Evolutionary conservation across 768 basidiomycete species (phyloP).

Genomic region (Boletellus emodensis): DNA sequence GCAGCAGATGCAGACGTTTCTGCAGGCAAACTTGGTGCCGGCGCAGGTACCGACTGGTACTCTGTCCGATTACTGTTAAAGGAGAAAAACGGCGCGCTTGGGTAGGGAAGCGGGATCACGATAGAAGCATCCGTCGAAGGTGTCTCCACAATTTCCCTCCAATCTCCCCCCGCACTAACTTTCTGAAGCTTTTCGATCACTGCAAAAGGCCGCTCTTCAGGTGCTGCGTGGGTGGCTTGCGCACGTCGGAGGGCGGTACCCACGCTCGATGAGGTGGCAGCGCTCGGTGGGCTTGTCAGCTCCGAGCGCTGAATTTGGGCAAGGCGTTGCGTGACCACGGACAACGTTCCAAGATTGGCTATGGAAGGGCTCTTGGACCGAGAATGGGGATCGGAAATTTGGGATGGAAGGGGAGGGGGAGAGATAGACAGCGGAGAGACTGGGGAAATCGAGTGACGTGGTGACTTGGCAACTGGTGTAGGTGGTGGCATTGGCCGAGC

Average conservation of each 20-base stretch:
- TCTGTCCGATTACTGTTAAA: slow-evolving; percentile 13
- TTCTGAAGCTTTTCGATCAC: slow-evolving; percentile 24
- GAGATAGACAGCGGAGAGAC: slow-evolving; percentile 14
- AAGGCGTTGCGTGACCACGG: slow-evolving; percentile 64
- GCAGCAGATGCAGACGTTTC: neutral
- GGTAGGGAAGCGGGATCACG: slow-evolving; percentile 21
- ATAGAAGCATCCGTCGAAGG: slow-evolving; percentile 23
- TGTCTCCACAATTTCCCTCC: slow-evolving; percentile 4
- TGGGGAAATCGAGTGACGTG: slow-evolving; percentile 14
- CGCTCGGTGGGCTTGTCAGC: slow-evolving; percentile 18
- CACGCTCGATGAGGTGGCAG: slow-evolving; percentile 19
- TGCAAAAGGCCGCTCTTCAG: slow-evolving; percentile 17
- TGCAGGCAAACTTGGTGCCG: slow-evolving; percentile 10
- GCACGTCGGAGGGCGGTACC: slow-evolving; percentile 24
- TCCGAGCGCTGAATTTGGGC: slow-evolving; percentile 49
- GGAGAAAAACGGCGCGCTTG: slow-evolving; percentile 11
- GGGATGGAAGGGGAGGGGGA: slow-evolving; percentile 25
- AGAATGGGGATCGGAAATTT: slow-evolving; percentile 21
- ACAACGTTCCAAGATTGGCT: slow-evolving; percentile 53
- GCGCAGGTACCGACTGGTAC: neutral
- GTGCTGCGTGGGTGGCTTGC: slow-evolving; percentile 12
- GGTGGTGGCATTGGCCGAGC: slow-evolving; percentile 15
- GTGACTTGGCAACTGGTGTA: slow-evolving; percentile 27
- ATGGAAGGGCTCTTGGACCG: slow-evolving; percentile 55
- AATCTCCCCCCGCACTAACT: neutral